Conservation (phyloP, 257 asterid species). For the Striga asiatica region DNA sequence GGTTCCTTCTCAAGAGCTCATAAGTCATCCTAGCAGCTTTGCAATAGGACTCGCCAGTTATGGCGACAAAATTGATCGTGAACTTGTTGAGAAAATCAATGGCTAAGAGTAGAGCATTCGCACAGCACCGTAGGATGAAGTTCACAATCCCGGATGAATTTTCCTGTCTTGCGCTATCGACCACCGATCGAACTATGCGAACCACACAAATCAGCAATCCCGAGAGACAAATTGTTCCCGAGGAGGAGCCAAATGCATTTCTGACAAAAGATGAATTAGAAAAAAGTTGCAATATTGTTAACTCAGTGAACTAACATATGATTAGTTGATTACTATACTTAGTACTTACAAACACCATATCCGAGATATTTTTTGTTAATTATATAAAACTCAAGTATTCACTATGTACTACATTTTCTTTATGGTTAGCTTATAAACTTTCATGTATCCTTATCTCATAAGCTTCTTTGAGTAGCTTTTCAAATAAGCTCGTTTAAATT, state of each 20-base stretch:
- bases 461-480: no score
- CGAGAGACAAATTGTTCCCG: conserved; percentile 86
- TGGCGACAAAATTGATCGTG: conserved; percentile 85
- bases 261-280: no score
- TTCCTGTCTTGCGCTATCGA: conserved; percentile 83
- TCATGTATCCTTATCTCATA: no score
- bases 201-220: conserved; percentile 54
- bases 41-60: conserved; percentile 96
- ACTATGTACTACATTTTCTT: no score
- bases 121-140: conserved; percentile 67
- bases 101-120: conserved; percentile 51
- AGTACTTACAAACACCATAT: no score
- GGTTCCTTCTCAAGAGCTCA: conserved; percentile 90
- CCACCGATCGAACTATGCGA: conserved; percentile 73
- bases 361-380: no score
- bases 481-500: no score
- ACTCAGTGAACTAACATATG: no score
- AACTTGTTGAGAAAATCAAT: conserved; percentile 87
- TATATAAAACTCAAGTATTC: no score
- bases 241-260: conserved; percentile 87
- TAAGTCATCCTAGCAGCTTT: conserved; percentile 80
- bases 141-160: conserved; percentile 68
- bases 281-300: conserved; percentile 21
- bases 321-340: no score
- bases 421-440: no score